Evolutionary conservation across 441 rosid genomes (phyloP), one percentile per base, ranked within the genome.

Genomic region (Adansonia rubrostipa): DNA sequence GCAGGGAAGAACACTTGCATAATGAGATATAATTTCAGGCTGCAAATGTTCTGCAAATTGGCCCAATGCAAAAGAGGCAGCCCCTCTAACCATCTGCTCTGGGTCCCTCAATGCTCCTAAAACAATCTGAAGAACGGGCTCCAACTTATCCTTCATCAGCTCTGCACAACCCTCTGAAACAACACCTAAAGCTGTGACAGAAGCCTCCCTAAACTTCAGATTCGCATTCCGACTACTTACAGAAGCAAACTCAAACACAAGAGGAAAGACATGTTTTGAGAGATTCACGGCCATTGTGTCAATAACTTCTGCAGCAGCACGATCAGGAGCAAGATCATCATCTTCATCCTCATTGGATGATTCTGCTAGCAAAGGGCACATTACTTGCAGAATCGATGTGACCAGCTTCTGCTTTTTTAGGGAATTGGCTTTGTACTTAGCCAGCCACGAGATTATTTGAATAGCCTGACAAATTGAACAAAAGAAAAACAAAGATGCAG

Each of bases 251-350:
- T 97, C 98, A 64, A 88, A 74, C 81, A 93, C 93, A 64, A 95
- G 91, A 50, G 84, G 89, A 64, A 91, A 92, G 1, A 97, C 95
- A 75, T 89, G 99, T 83, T 93, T 97, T 58, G 99, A 87, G 77
- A 97, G 92, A 87, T 88, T 95, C 88, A 95, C 79, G 78, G 99
- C 94, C 90, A 95, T 88, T 4, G 99, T 97, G 81, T 97, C 99
- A 80, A 97, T 93, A 86, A 97, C 99, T 91, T 97, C 99, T 28
- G 99, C 99, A 85, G 99, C 98, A 81, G 99, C 98, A 78, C 98
- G 90, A 86, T 97, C 99, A 70, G 98, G 90, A 74, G 96, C 92
- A 83, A 97, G 99, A 90, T 97, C 99, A 90, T 97, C 97, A 80
- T 93, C 99, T 77, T 91, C 97, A 17, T 92, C 97, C 66, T 82